Evolutionary conservation across 305 asterid genomes (phyloP), one percentile per base, ranked within the genome.

Genomic region (Fraxinus sp.): DNA sequence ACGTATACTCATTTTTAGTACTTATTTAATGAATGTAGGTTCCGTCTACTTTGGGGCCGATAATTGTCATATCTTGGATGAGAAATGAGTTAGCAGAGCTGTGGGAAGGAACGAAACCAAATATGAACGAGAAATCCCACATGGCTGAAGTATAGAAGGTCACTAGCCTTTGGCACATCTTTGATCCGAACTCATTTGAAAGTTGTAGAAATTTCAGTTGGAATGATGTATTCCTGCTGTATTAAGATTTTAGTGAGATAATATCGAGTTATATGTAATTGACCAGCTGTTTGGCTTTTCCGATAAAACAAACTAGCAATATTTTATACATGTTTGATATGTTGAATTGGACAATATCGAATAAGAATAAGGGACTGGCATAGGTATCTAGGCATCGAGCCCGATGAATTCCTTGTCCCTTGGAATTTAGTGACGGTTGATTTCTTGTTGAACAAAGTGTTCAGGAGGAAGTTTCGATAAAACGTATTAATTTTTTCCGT

Each of bases 21-120:
- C 20, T 41, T 79, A 5, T 80, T 46, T 74, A 80, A 59, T 62
- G 44, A 76, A 83, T 70, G 75, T 55, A 95, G 99, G 99, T 95
- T 57, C 99, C 99, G 3, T 92, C 93, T 39, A 95, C 98, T 6
- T 81, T 95, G 90, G 99, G 99, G n/a, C 99, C 98, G 2, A 86
- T 95, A 22, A 83, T 95, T 41, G 44, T 92, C 78, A 87, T 92
- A 39, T 89, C 97, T 52, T 95, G 98, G 98, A 85, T 87, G 91
- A 93, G 92, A 76, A 92, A 85, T 77, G 98, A 95, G 71, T 88
- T 95, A 24, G 86, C 82, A 7, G 97, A 94, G 88, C 89, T 95
- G 83, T 95, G 98, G 99, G 99, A 93, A 84, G 98, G 98, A 83
- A 83, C 92, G 30, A n/a, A 87, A 1, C 62, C 88, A 79, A 86